Conservation (phyloP, 257 asterid species). For the Sherardia arvensis region DNA sequence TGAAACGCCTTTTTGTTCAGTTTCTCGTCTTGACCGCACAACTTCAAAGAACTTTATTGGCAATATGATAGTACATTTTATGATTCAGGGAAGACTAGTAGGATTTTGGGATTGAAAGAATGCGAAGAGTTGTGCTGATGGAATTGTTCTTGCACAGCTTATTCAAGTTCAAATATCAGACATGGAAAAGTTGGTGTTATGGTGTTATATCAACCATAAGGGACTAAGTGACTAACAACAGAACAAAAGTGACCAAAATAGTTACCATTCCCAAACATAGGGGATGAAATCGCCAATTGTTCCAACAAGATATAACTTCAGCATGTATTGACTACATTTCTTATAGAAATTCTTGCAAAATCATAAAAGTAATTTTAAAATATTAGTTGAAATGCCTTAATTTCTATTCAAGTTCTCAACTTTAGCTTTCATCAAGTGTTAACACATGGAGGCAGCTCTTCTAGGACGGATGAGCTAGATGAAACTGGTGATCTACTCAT, state of each 20-base stretch:
- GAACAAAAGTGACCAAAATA: too few relatives aligned
- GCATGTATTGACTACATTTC: neutral
- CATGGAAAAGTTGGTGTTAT: conserved; percentile 22
- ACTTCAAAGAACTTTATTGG: neutral
- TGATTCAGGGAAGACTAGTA: neutral
- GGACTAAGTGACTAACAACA: too few relatives aligned
- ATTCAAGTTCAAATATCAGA: conserved; percentile 24
- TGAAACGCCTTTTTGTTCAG: too few relatives aligned
- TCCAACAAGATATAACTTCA: neutral
- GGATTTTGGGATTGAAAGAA: conserved; percentile 15
- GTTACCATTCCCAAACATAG: too few relatives aligned
- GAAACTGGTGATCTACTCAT: conserved; percentile 10
- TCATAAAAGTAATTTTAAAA: neutral
- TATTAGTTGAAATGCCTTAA: too few relatives aligned
- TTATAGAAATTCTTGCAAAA: too few relatives aligned
- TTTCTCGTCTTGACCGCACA: neutral
- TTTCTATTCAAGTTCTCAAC: neutral
- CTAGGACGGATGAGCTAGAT: conserved; percentile 5
- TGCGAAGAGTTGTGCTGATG: conserved; percentile 22
- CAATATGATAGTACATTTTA: neutral
- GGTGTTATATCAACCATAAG: too few relatives aligned
- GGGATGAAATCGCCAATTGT: too few relatives aligned
- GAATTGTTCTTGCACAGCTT: conserved; percentile 30
- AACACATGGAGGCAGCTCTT: conserved; percentile 10
- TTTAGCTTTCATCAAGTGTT: conserved; percentile 2